Base-by-base conservation (phyloP, 2,329 filamentous ascomycete genomes). In the Botrytis deweyae region DNA sequence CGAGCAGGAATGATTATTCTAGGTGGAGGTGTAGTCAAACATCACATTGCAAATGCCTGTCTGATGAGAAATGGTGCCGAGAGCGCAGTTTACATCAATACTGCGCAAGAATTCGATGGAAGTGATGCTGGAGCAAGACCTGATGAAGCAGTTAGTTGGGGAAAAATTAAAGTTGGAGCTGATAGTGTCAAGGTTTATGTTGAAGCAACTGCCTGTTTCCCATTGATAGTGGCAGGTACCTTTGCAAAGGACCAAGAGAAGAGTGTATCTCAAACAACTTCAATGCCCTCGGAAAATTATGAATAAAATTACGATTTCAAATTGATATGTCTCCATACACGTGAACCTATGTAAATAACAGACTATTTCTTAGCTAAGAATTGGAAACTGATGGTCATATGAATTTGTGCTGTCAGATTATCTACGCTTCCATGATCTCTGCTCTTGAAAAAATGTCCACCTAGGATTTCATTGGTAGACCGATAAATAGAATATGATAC, bases 31-130 rank as follows among this genome's bases (percentile, higher is more conserved):
- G 85, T 99, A n/a, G 88, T 99, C 79, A 99, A 99, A 85, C 96
- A 99, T 80, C 96, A 99, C 82, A 98, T 99, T 81, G 95, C 96
- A 70, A 99, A 99, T 82, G 96, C 96, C 3, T 97, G 94, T 79
- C 83, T 99, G 79, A 98, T 99, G 96, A 90, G 96, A 68, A 99
- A 99, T 80, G 96, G 96, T 2, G 96, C 96, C 25, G 96, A 99
- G 83, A 95, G 93, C 76, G 96, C 96, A 2, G 96, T 99, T 1
- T 99, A 97, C 82, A 94, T 99, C 83, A 99, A 99, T 83, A 99
- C 96, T 1, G 96, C 90, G 0, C 94, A 98, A 82, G 96, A 99
- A 82, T 99, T 98, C 81, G 96, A 99, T 82, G 96, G 96, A 4
- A 98, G 94, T 79, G 96, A 99, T 84, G 95, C 96, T 0, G 96